Evolutionary conservation across 140 eudicot genomes (phyloP).

Genomic region (Erigeron philadelphicus): DNA sequence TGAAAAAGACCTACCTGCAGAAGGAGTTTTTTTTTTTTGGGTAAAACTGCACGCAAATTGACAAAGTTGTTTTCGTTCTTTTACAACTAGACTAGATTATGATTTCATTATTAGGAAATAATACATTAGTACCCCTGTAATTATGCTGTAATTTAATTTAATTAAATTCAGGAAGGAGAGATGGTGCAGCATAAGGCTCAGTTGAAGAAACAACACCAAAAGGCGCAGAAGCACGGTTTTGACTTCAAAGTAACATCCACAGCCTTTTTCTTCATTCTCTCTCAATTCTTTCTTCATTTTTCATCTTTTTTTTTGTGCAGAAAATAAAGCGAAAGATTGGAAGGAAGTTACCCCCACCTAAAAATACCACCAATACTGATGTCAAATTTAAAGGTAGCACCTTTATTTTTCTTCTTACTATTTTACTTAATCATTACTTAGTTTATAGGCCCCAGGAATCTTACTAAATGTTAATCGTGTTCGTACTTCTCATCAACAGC

Average conservation of each 20-base stretch:
- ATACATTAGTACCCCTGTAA: no score
- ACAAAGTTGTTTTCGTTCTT: no score
- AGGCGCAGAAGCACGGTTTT: conserved; percentile 52
- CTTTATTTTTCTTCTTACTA: background rate
- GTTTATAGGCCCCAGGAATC: no score
- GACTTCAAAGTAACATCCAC: conserved; percentile 60
- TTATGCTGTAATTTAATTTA: no score
- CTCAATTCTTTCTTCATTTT: background rate
- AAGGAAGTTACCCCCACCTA: conserved; percentile 80
- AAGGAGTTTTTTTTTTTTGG: no score
- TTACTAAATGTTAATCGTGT: background rate
- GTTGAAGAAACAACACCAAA: conserved; percentile 47
- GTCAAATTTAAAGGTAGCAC: conserved; percentile 69
- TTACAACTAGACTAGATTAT: no score
- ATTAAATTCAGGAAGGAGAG: no score
- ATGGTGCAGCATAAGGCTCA: conserved; percentile 76
- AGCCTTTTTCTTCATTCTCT: background rate
- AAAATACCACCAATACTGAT: conserved; percentile 81
- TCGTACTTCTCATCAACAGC: conserved; percentile 31
- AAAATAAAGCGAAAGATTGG: conserved; percentile 84
- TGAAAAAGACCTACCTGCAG: no score
- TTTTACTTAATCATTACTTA: background rate
- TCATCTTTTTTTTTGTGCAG: conserved; percentile 32
- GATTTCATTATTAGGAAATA: no score
- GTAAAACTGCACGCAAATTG: no score